Evolutionary conservation across 208 protist species (phyloP).

Genomic region (Zelonia costaricensis): DNA sequence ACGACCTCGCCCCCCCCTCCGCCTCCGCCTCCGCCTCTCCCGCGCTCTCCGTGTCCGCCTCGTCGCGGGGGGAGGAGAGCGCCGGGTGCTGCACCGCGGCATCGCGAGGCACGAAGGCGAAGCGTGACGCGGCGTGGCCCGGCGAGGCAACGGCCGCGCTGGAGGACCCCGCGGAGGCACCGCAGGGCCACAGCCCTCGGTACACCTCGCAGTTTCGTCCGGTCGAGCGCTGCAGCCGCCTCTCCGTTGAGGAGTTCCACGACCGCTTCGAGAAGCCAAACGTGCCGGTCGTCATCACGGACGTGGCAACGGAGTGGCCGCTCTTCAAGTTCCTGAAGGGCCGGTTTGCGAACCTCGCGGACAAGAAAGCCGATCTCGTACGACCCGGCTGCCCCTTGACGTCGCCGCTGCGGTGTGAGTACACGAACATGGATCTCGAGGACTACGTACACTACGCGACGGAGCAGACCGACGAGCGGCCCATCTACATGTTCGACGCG

Average conservation of each 20-base stretch:
- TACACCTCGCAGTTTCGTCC: conserved; percentile 72
- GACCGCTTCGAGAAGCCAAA: conserved; percentile 64
- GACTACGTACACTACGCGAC: conserved; percentile 86
- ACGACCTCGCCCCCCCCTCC: not conserved
- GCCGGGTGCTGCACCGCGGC: conserved; percentile 1
- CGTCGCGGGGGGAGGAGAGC: not conserved
- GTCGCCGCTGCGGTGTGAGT: conserved; percentile 82
- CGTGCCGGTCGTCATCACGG: conserved; percentile 75
- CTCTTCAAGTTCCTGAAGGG: conserved; percentile 72
- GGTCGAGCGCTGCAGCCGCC: conserved; percentile 51
- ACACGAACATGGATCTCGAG: conserved; percentile 80
- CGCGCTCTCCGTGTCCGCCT: not conserved
- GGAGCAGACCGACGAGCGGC: conserved; percentile 83
- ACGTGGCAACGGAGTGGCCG: conserved; percentile 83
- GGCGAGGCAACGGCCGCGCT: not conserved
- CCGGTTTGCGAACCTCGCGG: conserved; percentile 61
- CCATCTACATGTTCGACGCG: conserved; percentile 92
- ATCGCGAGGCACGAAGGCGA: conserved; percentile 3
- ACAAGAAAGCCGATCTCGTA: conserved; percentile 50
- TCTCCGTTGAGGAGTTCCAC: conserved; percentile 72
- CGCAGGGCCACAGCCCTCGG: conserved; percentile 9
- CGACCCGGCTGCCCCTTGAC: conserved; percentile 37
- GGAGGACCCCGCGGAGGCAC: not conserved
- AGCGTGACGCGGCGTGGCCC: conserved; percentile 20
- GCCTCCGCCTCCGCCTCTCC: not conserved